phyloP scores from a whole-genome alignment of 768 basidiomycete species.

The Tylopilus plumbeoviolaceoides region DNA sequence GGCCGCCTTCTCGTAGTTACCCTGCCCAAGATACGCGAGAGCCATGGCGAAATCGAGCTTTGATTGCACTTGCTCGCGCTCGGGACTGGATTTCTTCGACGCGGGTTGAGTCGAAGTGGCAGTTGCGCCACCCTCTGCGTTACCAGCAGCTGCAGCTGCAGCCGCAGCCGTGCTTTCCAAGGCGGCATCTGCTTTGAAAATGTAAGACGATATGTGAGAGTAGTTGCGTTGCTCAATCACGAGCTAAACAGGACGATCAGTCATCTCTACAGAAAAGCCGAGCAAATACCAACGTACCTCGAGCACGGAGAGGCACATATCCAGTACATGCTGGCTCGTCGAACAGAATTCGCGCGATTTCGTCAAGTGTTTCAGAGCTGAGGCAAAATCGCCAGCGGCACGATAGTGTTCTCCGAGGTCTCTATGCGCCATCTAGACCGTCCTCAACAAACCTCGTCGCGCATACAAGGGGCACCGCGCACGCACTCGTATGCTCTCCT shows the following conservation, averaged over 20 bases:
- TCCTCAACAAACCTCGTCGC: not conserved
- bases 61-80: slow-evolving; percentile 64
- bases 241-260: slow-evolving; percentile 42
- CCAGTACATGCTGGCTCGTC: slow-evolving; percentile 87
- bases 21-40: slow-evolving; percentile 66
- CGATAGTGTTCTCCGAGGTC: slow-evolving; percentile 83
- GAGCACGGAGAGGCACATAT: slow-evolving; percentile 82
- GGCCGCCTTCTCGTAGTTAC: slow-evolving; percentile 80
- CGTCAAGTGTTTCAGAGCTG: slow-evolving; percentile 78
- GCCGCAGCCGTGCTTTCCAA: slow-evolving; percentile 56
- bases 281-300: slow-evolving; percentile 47
- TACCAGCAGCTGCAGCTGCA: slow-evolving; percentile 32
- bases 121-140: slow-evolving; percentile 14
- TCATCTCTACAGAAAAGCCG: not conserved
- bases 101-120: slow-evolving; percentile 16
- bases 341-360: slow-evolving; percentile 92
- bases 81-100: slow-evolving; percentile 45
- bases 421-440: slow-evolving; percentile 77
- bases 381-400: slow-evolving; percentile 63
- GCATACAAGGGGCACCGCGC: too few species aligned
- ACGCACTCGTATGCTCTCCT: slow-evolving; percentile 91
- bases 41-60: slow-evolving; percentile 82
- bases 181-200: slow-evolving; percentile 93
- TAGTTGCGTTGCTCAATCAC: slow-evolving; percentile 86
- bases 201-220: slow-evolving; percentile 83